Percentiles rank a stretch among this genome's conserved stretches.
Evolutionary conservation across 441 rosid species (phyloP).

Genomic region (Populus hybrid): DNA sequence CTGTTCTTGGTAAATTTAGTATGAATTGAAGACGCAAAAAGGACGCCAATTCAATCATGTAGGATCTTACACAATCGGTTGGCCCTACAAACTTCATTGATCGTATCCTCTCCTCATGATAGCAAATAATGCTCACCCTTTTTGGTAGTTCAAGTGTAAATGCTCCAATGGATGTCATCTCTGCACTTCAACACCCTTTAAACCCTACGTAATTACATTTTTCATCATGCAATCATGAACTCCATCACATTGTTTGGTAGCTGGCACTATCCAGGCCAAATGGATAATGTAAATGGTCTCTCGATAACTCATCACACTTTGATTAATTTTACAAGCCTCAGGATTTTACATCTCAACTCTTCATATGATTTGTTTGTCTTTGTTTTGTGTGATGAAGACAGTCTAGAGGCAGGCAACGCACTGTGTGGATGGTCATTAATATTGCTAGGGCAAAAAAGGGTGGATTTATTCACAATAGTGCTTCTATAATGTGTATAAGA

Average conservation of each 20-base stretch:
- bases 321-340: too few species aligned
- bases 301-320: not conserved
- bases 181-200: too few species aligned
- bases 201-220: not conserved
- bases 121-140: conserved; percentile 1
- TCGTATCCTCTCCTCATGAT: not conserved
- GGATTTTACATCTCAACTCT: not conserved
- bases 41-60: conserved; percentile 3
- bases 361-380: not conserved
- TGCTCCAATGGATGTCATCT: not conserved
- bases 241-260: not conserved
- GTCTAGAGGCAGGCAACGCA: not conserved
- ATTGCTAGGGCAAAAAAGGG: conserved; percentile 16
- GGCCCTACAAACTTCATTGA: conserved; percentile 1
- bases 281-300: not conserved
- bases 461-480: conserved; percentile 12
- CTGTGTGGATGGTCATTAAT: not conserved
- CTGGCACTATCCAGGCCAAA: not conserved
- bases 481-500: conserved; percentile 24
- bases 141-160: not conserved
- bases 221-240: not conserved
- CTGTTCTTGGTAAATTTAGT: not conserved
- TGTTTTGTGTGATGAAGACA: too few species aligned
- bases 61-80: not conserved
- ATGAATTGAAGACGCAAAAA: not conserved